A percentile compares a stretch with the other conserved stretches of the same genome.
Conservation (phyloP, 768 basidiomycete genomes). For the Mycena haematopus region DNA sequence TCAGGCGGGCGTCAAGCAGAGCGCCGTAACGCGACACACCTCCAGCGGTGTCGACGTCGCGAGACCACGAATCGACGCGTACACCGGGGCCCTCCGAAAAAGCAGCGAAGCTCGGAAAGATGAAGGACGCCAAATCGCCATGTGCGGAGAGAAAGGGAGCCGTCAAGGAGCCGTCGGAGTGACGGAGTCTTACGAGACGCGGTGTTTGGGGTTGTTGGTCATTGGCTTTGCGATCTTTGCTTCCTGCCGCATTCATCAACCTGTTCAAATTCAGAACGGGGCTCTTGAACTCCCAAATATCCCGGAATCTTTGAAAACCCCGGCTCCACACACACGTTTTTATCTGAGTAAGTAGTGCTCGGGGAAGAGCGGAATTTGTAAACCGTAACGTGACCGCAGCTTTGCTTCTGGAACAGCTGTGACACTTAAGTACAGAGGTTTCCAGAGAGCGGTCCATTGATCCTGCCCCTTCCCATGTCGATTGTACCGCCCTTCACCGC, state of each 20-base stretch:
- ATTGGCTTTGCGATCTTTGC: background rate
- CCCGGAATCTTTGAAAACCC: too few species aligned
- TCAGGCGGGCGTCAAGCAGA: background rate
- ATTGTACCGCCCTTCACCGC: conserved; percentile 29
- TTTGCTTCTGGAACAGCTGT: background rate
- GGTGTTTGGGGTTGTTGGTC: background rate
- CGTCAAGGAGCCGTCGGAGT: too few species aligned
- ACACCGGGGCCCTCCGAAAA: background rate
- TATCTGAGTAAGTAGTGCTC: too few species aligned
- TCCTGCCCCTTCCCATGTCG: conserved; percentile 18
- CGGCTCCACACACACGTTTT: too few species aligned
- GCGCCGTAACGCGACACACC: conserved; percentile 7
- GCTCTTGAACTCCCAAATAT: too few species aligned
- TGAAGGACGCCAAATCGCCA: conserved; percentile 19
- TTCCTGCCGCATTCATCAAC: background rate
- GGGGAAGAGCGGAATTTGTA: background rate
- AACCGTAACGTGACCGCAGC: background rate
- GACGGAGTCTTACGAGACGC: background rate
- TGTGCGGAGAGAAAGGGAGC: background rate
- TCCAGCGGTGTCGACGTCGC: conserved; percentile 20
- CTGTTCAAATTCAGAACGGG: too few species aligned
- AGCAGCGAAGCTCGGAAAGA: conserved; percentile 11
- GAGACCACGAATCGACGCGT: conserved; percentile 18
- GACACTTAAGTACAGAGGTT: conserved; percentile 1
- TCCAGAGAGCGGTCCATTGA: background rate